These are phyloP conservation scores for Trichosporon sp. DNA, from an alignment of 1,284 basidiomycete species.

Conservation along the genomic window DNA sequence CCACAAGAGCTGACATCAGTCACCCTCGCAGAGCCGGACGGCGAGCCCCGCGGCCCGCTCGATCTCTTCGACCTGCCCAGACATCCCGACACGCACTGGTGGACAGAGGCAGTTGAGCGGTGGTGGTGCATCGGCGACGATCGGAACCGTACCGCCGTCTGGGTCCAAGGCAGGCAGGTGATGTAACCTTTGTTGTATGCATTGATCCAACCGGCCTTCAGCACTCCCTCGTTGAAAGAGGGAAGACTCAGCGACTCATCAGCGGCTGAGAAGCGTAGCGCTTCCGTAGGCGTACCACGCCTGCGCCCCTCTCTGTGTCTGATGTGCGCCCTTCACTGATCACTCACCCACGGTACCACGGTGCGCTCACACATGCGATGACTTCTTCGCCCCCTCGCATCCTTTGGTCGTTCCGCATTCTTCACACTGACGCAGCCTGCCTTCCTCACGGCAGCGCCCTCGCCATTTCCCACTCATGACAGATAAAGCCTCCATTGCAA, in stretches of 20 bases:
- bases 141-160: constrained; percentile 60
- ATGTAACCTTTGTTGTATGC: neutral
- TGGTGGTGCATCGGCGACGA: constrained; percentile 79
- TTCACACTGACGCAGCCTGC: neutral
- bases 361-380: no score
- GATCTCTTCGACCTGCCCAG: constrained; percentile 61
- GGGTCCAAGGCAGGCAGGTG: constrained; percentile 60
- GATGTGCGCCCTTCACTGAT: no score
- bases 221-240: no score
- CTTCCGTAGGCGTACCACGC: no score
- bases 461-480: neutral
- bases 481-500: neutral
- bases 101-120: constrained; percentile 64
- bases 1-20: constrained; percentile 15
- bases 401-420: no score
- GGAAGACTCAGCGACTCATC: no score
- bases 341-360: no score
- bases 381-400: no score
- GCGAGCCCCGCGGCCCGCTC: constrained; percentile 36
- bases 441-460: no score
- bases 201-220: no score
- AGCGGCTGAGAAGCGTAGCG: no score
- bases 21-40: constrained; percentile 47
- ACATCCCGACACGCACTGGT: constrained; percentile 36
- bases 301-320: no score